Evolutionary conservation across 2,329 filamentous ascomycete genomes (phyloP), one percentile per base, ranked within the genome.

Genomic region (Clarireedia homoeocarpa): DNA sequence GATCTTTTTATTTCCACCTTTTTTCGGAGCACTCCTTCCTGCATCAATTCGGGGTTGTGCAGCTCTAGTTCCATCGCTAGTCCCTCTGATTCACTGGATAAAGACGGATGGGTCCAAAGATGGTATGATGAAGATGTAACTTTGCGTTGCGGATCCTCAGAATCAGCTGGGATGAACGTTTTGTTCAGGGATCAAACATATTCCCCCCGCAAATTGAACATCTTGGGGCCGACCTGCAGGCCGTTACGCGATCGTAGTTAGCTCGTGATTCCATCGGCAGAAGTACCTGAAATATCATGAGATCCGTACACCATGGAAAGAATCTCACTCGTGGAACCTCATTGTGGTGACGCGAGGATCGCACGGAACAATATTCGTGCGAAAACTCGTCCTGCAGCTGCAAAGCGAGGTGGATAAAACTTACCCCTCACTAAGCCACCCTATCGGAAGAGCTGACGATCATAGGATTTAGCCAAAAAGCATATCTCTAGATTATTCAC

Each of bases 301-400:
- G 6, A 26, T 46, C 10, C 23, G 7, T 34, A 9, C 4, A 44
- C 27, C 4, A 17, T 10, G 36, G n/a, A 39, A 38, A 12, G 42
- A 36, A 24, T 15, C 26, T 44, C 17, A 55, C 53, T 55, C 20
- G 53, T 55, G 53, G 53, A 55, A 55, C 30, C 34, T 49, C 12
- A 30, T 15, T 6, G 20, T 14, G 36, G 4, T 7, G 46, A n/a
- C 24, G 46, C 23, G 38, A 36, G 42, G 38, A 39, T n/a, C 4
- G n/a, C 30, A 26, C 52, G 52, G 46, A 55, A 55, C 26, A 55
- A 55, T 50, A 50, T 55, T 55, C 52, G 26, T 34, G 52, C 52
- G 46, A 50, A 42, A 50, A 6, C 20, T 20, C 2, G 20, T 20
- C 20, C 20, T 20, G 45, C 24, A 40, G 38, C 40, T 54, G 36